Base-by-base conservation (phyloP, 352 stramenopile species). In the Peronosclerospora sorghi region DNA sequence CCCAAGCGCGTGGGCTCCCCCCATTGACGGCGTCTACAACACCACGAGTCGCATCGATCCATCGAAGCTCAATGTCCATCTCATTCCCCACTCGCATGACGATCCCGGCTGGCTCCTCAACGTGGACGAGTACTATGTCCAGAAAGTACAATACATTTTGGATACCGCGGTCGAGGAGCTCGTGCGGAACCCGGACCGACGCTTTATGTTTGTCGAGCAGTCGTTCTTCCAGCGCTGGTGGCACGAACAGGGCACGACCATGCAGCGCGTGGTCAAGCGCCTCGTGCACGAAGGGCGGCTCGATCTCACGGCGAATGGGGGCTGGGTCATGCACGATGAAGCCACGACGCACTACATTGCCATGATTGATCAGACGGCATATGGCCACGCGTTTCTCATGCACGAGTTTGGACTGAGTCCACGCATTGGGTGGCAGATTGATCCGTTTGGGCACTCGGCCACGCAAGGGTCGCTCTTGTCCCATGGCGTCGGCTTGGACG, bases 291-390 rank as follows among this genome's bases (percentile, higher is more conserved):
- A 96, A 27, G 76, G 89, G 0, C 89, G 94, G 12, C 70, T 98
- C 5, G 81, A 93, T 41, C 94, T 98, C 4, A 83, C 59, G 46
- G 84, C 95, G 46, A 98, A 98, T 49, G 95, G 94, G 27, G 95
- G 94, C 32, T 99, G 95, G 95, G 95, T 80, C 62, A 99, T 99
- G 96, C 95, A 98, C 52, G 96, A 99, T 62, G 96, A 99, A 57
- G 96, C 95, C 3, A 80, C 83, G 10, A 75, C 94, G 30, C 91
- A 98, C 68, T 98, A 95, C 58, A 91, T 95, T 21, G 94, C 86
- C 17, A 98, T 98, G 92, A 83, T 99, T 47, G 95, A 99, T 73
- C 93, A 99, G 62, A 98, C 94, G 3, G 95, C 95, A 12, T 87
- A 97, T 36, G 96, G 96, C 7, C 95, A 98, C 59, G 54, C 80